Conservation (phyloP, 2,329 filamentous ascomycete genomes). For the Aspergillus pseudoviridinutans region DNA sequence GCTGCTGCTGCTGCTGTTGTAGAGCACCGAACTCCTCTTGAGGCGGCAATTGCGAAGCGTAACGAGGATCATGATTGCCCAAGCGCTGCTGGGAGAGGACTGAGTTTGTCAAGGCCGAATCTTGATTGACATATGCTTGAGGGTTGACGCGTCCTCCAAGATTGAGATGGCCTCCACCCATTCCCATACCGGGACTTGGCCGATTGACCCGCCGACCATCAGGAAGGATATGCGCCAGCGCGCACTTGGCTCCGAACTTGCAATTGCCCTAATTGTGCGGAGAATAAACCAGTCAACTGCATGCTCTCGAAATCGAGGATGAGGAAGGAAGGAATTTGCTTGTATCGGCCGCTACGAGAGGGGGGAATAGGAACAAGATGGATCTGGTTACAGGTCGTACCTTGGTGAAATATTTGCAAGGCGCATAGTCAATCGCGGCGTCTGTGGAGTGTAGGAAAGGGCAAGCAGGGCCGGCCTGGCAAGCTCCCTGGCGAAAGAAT, state of each 20-base stretch:
- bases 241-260: conserved; percentile 98
- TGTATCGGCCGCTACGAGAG: background rate
- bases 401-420: conserved; percentile 99
- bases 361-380: background rate
- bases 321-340: background rate
- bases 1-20: conserved; percentile 38
- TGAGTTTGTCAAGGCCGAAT: conserved; percentile 70
- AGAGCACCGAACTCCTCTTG: conserved; percentile 44
- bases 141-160: conserved; percentile 64
- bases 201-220: conserved; percentile 89
- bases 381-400: conserved; percentile 44
- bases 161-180: conserved; percentile 59
- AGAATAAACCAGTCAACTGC: conserved; percentile 15
- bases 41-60: conserved; percentile 36
- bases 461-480: conserved; percentile 92
- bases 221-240: conserved; percentile 90
- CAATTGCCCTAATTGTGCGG: conserved; percentile 72
- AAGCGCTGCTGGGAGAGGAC: conserved; percentile 61
- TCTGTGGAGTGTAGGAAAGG: conserved; percentile 94
- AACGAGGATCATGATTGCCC: conserved; percentile 47
- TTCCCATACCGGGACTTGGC: conserved; percentile 48
- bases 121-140: conserved; percentile 58
- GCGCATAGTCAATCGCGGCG: conserved; percentile 74
- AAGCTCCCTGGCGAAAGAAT: conserved; percentile 95
- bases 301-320: background rate